These are phyloP conservation scores for Canavalia gladiata DNA, from an alignment of 306 rosid species.

Conservation along the genomic window DNA sequence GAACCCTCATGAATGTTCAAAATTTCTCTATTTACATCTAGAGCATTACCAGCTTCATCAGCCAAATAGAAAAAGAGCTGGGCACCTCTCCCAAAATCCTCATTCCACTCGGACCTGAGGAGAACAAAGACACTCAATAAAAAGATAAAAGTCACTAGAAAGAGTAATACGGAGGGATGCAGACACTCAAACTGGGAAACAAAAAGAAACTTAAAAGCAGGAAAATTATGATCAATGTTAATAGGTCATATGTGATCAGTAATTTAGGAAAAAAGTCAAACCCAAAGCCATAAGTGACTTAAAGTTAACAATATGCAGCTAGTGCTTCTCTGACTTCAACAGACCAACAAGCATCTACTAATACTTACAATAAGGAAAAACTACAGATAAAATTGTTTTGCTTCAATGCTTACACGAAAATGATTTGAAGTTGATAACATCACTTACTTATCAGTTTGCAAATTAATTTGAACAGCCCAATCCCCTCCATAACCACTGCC, in stretches of 20 bases:
- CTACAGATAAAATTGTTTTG: constrained; percentile 14
- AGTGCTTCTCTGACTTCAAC: constrained; percentile 29
- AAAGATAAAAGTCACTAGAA: constrained; percentile 2
- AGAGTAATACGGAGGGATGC: constrained; percentile 11
- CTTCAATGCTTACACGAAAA: constrained; percentile 13
- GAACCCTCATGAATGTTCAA: constrained; percentile 63
- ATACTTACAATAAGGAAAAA: constrained; percentile 23
- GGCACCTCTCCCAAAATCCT: constrained; percentile 59
- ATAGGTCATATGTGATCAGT: neutral
- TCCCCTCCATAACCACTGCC: constrained; percentile 97
- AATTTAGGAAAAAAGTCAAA: neutral
- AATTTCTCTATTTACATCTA: constrained; percentile 63
- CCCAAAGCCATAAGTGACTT: constrained; percentile 15
- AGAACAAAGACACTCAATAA: constrained; percentile 33
- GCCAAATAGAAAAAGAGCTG: constrained; percentile 95
- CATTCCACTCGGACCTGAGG: constrained; percentile 66
- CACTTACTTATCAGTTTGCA: constrained; percentile 66
- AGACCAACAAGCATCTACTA: constrained; percentile 2
- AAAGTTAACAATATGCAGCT: neutral
- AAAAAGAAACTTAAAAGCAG: neutral
- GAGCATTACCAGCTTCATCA: constrained; percentile 80
- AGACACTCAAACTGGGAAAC: neutral
- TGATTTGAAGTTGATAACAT: constrained; percentile 32
- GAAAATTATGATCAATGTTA: neutral
- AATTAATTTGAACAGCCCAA: constrained; percentile 84